Conservation (phyloP, 306 rosid species). For the Abrus pulchellus region DNA sequence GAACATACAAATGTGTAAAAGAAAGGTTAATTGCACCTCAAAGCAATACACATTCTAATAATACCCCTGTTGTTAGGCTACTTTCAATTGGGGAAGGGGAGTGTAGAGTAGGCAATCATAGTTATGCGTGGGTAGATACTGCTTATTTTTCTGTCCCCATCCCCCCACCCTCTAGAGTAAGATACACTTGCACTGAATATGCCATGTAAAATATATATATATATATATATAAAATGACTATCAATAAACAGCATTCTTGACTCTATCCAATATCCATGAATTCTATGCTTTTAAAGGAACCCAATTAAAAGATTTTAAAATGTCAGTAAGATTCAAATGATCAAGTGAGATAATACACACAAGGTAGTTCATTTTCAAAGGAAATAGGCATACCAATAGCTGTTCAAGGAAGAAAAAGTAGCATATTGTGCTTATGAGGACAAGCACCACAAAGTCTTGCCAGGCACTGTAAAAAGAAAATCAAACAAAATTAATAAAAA, state of each 20-base stretch:
- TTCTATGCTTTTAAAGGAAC: conserved; percentile 15
- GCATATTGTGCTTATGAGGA: conserved; percentile 92
- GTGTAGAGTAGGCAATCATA: background rate
- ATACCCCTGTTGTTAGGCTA: background rate
- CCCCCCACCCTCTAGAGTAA: background rate
- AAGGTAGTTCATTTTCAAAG: conserved; percentile 27
- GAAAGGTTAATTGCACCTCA: background rate
- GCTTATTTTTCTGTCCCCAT: background rate
- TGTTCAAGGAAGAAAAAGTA: conserved; percentile 98
- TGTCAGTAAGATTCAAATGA: conserved; percentile 17
- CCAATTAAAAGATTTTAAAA: conserved; percentile 37
- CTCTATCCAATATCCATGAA: background rate
- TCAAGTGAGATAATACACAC: conserved; percentile 19
- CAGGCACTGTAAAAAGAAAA: conserved; percentile 72
- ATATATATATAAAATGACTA: background rate
- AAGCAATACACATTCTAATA: background rate
- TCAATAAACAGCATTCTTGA: conserved; percentile 4
- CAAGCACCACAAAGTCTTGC: conserved; percentile 98
- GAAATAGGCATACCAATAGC: conserved; percentile 82
- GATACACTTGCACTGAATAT: background rate
- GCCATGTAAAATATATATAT: background rate
- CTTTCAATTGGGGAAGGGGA: background rate
- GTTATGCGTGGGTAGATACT: conserved; percentile 15
- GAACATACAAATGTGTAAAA: conserved; percentile 29
- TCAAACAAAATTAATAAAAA: conserved; percentile 30